These are phyloP conservation scores for Coniochaeta ligniaria DNA, from an alignment of 2,329 filamentous ascomycete genomes.

Conservation along the genomic window DNA sequence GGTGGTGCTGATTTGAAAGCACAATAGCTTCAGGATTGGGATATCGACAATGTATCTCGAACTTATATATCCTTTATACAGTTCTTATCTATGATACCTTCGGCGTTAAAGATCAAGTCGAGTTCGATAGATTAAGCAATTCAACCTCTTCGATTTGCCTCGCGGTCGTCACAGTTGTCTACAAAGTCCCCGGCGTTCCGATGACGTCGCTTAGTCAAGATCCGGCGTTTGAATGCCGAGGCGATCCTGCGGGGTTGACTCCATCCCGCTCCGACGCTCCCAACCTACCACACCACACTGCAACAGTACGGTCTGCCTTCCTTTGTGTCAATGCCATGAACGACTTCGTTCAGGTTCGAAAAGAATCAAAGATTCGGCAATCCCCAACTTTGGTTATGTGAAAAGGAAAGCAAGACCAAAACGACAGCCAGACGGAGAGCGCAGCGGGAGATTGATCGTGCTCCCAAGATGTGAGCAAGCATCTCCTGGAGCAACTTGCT, in stretches of 20 bases:
- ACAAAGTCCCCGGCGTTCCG: neutral
- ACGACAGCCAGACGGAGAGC: neutral
- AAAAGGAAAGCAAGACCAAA: neutral
- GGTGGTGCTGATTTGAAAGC: neutral
- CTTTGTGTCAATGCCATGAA: too few relatives aligned
- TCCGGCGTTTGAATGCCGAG: neutral
- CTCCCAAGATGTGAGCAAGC: neutral
- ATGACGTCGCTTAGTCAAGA: neutral
- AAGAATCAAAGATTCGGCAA: too few relatives aligned
- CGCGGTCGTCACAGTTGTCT: too few relatives aligned
- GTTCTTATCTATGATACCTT: neutral
- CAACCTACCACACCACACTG: too few relatives aligned
- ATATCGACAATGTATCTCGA: neutral
- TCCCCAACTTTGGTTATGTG: too few relatives aligned
- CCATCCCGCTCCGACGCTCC: neutral
- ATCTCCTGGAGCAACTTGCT: neutral
- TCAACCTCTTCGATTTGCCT: neutral
- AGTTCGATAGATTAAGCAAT: neutral
- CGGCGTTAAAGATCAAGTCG: neutral
- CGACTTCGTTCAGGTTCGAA: too few relatives aligned
- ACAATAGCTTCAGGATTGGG: neutral
- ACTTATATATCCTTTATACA: neutral
- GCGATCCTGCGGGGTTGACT: neutral
- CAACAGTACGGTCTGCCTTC: too few relatives aligned
- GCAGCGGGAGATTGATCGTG: neutral